Conservation (phyloP, 352 stramenopile genomes). For the Discostella stelligera region DNA sequence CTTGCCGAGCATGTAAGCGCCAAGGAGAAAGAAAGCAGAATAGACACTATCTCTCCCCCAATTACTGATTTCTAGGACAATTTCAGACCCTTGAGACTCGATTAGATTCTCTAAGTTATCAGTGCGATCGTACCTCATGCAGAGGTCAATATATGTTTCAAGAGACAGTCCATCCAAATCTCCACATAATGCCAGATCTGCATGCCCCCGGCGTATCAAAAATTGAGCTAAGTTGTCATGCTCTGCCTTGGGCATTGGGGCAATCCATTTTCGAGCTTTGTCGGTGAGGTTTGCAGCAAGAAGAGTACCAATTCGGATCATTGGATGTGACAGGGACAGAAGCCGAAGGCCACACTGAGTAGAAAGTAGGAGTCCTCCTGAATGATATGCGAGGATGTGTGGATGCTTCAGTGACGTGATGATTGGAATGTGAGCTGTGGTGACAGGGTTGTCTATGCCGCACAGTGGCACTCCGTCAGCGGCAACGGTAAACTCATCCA, state of each 20-base stretch:
- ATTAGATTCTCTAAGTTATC: conserved; percentile 50
- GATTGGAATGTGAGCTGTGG: conserved; percentile 33
- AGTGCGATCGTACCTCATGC: conserved; percentile 61
- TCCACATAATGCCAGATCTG: conserved; percentile 50
- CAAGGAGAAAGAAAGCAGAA: conserved; percentile 43
- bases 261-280: conserved; percentile 72
- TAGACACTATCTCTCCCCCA: conserved; percentile 44
- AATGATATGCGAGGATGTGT: conserved; percentile 70
- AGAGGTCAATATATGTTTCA: conserved; percentile 73
- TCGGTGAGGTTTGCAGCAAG: conserved; percentile 63
- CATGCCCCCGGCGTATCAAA: conserved; percentile 64
- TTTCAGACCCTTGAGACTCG: conserved; percentile 14
- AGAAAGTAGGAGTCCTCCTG: conserved; percentile 71
- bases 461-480: conserved; percentile 49
- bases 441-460: conserved; percentile 22
- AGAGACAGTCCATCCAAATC: conserved; percentile 66
- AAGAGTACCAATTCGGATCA: conserved; percentile 71
- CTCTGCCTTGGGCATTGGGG: conserved; percentile 48
- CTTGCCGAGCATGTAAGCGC: conserved; percentile 45
- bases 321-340: conserved; percentile 59
- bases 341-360: conserved; percentile 61
- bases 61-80: conserved; percentile 35
- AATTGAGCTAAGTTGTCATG: conserved; percentile 71
- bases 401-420: conserved; percentile 65
- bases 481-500: conserved; percentile 70